These are phyloP conservation scores for Boletus vermiculosoides DNA, from an alignment of 768 basidiomycete species.

Conservation along the genomic window DNA sequence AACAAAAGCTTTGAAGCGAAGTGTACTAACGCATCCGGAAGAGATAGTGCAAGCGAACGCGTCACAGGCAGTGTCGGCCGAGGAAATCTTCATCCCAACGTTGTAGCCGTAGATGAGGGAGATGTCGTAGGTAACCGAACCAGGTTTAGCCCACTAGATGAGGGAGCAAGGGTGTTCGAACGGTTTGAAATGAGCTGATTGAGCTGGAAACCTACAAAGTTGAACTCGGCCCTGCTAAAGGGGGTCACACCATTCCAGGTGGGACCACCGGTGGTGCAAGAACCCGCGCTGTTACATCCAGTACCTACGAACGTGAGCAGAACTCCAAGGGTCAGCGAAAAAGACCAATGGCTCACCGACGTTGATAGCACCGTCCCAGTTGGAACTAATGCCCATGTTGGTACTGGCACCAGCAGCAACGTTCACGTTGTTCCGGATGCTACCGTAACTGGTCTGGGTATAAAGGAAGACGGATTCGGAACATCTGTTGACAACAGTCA, in stretches of 20 bases:
- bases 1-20: background rate
- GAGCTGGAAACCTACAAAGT: conserved; percentile 22
- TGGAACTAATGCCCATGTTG: conserved; percentile 31
- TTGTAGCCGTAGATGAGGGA: conserved; percentile 36
- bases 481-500: conserved; percentile 30
- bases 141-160: conserved; percentile 23
- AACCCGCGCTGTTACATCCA: conserved; percentile 23
- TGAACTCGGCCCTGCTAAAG: conserved; percentile 35
- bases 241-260: conserved; percentile 31
- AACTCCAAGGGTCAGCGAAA: background rate
- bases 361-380: conserved; percentile 34
- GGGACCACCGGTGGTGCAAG: conserved; percentile 32
- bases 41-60: conserved; percentile 31
- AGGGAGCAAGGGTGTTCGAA: background rate
- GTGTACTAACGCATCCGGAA: conserved; percentile 31
- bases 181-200: background rate
- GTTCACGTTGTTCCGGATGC: conserved; percentile 27
- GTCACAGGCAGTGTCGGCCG: conserved; percentile 23
- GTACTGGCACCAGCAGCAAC: conserved; percentile 21
- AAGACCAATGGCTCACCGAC: conserved; percentile 19
- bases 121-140: conserved; percentile 33
- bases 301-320: conserved; percentile 25
- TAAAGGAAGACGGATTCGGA: conserved; percentile 28
- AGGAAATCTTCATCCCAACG: conserved; percentile 35
- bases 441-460: conserved; percentile 31